Conservation (phyloP, 2,329 filamentous ascomycete species). For the Hypocrella siamensis region DNA sequence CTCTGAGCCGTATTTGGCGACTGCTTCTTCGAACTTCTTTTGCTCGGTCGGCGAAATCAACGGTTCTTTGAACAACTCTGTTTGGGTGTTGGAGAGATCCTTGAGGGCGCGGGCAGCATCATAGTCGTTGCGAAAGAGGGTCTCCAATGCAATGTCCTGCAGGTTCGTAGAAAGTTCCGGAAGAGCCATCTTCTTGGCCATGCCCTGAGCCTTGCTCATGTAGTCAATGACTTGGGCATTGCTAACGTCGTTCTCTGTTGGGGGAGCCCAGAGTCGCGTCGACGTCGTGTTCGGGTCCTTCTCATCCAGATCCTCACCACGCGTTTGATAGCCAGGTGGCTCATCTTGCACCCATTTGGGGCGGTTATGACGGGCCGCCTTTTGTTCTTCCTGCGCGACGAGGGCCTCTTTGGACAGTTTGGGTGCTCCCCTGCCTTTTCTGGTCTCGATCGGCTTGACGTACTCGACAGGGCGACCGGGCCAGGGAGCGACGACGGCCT, state of each 20-base stretch:
- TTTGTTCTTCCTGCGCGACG: constrained; percentile 72
- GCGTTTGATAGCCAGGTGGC: constrained; percentile 67
- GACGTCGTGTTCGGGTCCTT: constrained; percentile 63
- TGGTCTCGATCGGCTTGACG: constrained; percentile 75
- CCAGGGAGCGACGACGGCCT: constrained; percentile 76
- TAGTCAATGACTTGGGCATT: constrained; percentile 58
- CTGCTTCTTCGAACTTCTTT: constrained; percentile 84
- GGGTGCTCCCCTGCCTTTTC: constrained; percentile 66
- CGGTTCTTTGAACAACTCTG: constrained; percentile 68
- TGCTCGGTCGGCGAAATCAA: constrained; percentile 61
- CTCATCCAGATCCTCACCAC: constrained; percentile 62
- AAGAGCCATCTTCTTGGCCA: constrained; percentile 54
- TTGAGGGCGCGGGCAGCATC: constrained; percentile 55
- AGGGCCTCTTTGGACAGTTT: constrained; percentile 70
- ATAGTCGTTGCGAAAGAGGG: constrained; percentile 58
- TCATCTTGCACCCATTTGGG: constrained; percentile 93
- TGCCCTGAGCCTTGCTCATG: constrained; percentile 50
- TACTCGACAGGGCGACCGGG: constrained; percentile 76
- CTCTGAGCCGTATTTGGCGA: constrained; percentile 83
- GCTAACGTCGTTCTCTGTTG: constrained; percentile 31
- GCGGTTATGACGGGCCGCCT: constrained; percentile 59
- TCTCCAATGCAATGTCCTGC: constrained; percentile 64
- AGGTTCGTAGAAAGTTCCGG: constrained; percentile 70
- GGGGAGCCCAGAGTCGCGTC: constrained; percentile 64
- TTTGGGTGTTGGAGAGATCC: constrained; percentile 51